Percentiles rank a stretch among this genome's conserved stretches.
Conservation (phyloP, 1,284 basidiomycete species). For the Rhodotorula sp. region DNA sequence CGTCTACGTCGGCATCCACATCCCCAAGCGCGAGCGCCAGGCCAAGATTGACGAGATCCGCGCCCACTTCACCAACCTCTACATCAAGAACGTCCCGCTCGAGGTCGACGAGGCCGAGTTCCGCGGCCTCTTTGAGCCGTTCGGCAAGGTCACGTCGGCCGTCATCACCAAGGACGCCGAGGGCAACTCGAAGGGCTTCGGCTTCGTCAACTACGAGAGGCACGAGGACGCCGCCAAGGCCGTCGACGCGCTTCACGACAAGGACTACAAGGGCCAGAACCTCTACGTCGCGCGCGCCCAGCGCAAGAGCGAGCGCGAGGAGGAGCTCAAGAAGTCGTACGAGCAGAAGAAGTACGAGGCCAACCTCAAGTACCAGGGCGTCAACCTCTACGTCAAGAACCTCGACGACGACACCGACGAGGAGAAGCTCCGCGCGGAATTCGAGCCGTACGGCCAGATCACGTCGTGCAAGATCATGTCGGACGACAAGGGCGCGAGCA, state of each 20-base stretch:
- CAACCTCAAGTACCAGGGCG: conserved; percentile 95
- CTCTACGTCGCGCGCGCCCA: conserved; percentile 96
- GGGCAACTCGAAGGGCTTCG: conserved; percentile 90
- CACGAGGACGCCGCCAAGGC: conserved; percentile 92
- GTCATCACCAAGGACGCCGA: conserved; percentile 67
- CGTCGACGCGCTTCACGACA: conserved; percentile 86
- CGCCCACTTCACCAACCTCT: conserved; percentile 96
- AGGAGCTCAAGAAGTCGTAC: conserved; percentile 90
- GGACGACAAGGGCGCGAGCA: conserved; percentile 84
- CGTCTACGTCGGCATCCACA: conserved; percentile 97
- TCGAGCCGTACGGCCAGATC: conserved; percentile 94
- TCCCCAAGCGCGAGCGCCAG: conserved; percentile 92
- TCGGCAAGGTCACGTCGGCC: conserved; percentile 85
- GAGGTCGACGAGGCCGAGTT: conserved; percentile 87
- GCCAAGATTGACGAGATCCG: conserved; percentile 98
- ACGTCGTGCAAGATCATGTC: conserved; percentile 99
- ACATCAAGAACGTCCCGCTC: conserved; percentile 92
- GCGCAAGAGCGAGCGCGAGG: conserved; percentile 98
- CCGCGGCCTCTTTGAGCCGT: conserved; percentile 73
- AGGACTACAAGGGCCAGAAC: conserved; percentile 81
- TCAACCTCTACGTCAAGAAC: conserved; percentile 99
- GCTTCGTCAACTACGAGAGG: conserved; percentile 93
- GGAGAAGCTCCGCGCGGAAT: conserved; percentile 89
- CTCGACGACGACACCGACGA: conserved; percentile 64
- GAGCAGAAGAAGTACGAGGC: conserved; percentile 97